Evolutionary conservation across 2,329 filamentous ascomycete genomes (phyloP).

Genomic region (Daldinia sp.): DNA sequence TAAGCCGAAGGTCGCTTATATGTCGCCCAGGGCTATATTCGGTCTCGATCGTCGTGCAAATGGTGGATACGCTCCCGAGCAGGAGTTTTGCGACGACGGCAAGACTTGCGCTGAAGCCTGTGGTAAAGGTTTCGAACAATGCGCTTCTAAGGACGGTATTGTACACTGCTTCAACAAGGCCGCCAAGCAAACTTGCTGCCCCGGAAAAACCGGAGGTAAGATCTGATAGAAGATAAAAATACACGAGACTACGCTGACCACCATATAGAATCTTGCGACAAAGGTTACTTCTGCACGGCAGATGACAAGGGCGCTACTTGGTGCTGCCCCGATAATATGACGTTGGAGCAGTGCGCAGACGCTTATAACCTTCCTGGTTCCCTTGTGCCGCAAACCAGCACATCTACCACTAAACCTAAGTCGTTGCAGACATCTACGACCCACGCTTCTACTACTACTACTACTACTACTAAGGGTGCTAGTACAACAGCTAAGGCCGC

Average conservation of each 20-base stretch:
- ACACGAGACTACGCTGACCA: slow-evolving; percentile 28
- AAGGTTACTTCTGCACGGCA: slow-evolving; percentile 72
- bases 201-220: slow-evolving; percentile 67
- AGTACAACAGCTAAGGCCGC: slow-evolving; percentile 14
- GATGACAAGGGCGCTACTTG: slow-evolving; percentile 64
- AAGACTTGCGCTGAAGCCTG: slow-evolving; percentile 53
- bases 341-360: slow-evolving; percentile 66
- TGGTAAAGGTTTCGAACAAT: slow-evolving; percentile 51
- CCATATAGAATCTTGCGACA: slow-evolving; percentile 68
- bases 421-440: slow-evolving; percentile 24
- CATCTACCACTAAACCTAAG: slow-evolving; percentile 38
- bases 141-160: slow-evolving; percentile 55
- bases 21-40: slow-evolving; percentile 48
- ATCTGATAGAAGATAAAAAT: slow-evolving; percentile 50
- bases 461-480: slow-evolving; percentile 20
- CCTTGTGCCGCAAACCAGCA: slow-evolving; percentile 61
- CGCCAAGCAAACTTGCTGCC: slow-evolving; percentile 68
- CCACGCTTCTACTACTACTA: slow-evolving; percentile 23
- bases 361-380: slow-evolving; percentile 62
- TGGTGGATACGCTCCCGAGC: slow-evolving; percentile 48
- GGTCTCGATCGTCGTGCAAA: slow-evolving; percentile 45
- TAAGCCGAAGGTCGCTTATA: slow-evolving; percentile 45
- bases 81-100: slow-evolving; percentile 49
- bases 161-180: slow-evolving; percentile 70
- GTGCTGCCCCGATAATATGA: slow-evolving; percentile 71